Evolutionary conservation across 352 stramenopile genomes (phyloP), one percentile per base, ranked within the genome.

Genomic region (Pythium pectinolyticum): DNA sequence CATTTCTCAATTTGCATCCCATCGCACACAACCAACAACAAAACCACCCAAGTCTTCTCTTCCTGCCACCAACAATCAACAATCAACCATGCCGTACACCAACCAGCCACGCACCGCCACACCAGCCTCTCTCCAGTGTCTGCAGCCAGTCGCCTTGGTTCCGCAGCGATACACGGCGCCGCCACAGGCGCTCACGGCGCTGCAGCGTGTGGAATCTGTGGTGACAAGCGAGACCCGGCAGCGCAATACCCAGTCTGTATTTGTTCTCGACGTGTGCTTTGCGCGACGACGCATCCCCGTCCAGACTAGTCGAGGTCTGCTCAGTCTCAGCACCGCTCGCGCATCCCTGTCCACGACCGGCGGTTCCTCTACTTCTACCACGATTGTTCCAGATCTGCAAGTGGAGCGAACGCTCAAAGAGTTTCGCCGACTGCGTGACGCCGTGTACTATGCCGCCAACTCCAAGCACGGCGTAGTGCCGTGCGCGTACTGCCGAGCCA

Each of bases 381-480:
- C 5, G 8, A 2, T 22, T 27, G 10, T n/a, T 19, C 1, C 60
- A 11, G 60, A 67, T 17, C 19, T 39, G 3, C 51, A 55, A 45
- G 27, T 43, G 2, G 32, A 61, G 12, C 43, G 51, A 7, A 45
- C 22, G 7, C 57, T 67, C 25, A 12, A n/a, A 1, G 50, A 61
- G 11, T 54, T 67, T 20, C 51, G 60, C 5, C 60, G 51, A 1
- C 60, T 67, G 15, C 60, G 60, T 9, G 60, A 67, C 46, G 60
- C 60, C 12, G 51, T 67, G 3, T 67, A 67, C 51, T 67, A 67
- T 27, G 51, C 50, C 4, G 60, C 60, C 3, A 60, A 25, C 43
- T 22, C n/a, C 27, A 43, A 67, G 50, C 60, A 67, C 51, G 60
- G 60, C 17, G 17, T 61, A 15, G 28, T 20, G 31, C 24, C 60